phyloP scores from a whole-genome alignment of 176 grass and related monocot genomes.

The Aechmea fasciata region DNA sequence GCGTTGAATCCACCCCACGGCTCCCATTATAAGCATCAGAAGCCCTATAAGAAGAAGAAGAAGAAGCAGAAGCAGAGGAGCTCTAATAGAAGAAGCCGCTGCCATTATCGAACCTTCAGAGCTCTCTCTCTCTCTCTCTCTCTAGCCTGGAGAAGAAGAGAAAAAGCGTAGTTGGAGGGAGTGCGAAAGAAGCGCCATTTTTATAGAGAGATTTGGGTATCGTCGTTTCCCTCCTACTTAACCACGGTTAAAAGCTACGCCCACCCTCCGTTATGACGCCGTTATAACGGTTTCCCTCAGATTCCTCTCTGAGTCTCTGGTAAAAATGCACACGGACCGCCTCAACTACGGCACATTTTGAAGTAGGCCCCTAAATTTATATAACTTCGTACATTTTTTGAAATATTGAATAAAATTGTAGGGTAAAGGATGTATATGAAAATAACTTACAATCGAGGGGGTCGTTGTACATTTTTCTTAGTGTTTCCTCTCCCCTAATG shows the following conservation, averaged over 20 bases:
- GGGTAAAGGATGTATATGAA: too few species aligned
- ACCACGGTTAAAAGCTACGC: not conserved
- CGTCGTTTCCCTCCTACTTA: not conserved
- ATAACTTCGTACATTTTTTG: not conserved
- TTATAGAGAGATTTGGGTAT: slow-evolving; percentile 21
- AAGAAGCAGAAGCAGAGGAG: not conserved
- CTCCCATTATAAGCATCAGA: slow-evolving; percentile 19
- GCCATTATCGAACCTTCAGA: not conserved
- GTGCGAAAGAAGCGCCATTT: slow-evolving; percentile 10
- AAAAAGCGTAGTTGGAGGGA: slow-evolving; percentile 5
- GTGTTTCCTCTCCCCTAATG: not conserved
- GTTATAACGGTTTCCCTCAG: not conserved
- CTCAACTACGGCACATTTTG: not conserved
- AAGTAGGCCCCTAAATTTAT: not conserved
- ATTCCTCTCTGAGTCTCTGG: not conserved
- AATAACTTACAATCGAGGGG: too few species aligned
- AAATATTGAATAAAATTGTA: too few species aligned
- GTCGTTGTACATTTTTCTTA: not conserved
- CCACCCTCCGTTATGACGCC: not conserved
- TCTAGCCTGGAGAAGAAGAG: slow-evolving; percentile 9
- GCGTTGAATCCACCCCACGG: slow-evolving; percentile 6
- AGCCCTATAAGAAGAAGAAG: slow-evolving; percentile 13
- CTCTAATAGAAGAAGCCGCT: slow-evolving; percentile 7
- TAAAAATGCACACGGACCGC: not conserved
- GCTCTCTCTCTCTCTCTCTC: not conserved